A percentile compares a stretch with the other conserved stretches of the same genome.
phyloP scores from a whole-genome alignment of 2,329 filamentous ascomycete species.

The Epichloe sylvatica region DNA sequence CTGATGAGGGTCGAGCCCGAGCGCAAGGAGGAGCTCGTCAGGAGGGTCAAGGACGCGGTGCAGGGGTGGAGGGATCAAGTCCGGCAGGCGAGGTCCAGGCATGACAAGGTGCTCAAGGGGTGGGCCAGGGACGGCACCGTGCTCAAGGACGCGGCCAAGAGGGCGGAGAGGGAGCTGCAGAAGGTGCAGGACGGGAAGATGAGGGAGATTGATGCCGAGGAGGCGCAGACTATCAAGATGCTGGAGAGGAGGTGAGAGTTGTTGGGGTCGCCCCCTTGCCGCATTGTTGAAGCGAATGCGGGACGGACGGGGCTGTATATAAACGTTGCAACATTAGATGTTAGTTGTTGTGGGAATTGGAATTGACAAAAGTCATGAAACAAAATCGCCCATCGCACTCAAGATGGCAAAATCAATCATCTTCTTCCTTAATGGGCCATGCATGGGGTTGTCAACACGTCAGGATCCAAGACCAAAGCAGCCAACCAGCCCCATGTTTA shows the following conservation, averaged over 20 bases:
- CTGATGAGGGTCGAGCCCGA: constrained; percentile 39
- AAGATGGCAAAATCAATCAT: no score
- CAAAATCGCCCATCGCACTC: no score
- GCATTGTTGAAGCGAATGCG: background rate
- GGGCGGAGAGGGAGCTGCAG: constrained; percentile 33
- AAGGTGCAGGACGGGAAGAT: constrained; percentile 40
- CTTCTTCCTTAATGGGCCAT: no score
- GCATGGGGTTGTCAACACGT: no score
- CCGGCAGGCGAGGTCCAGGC: constrained; percentile 30
- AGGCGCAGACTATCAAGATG: constrained; percentile 34
- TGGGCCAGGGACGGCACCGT: constrained; percentile 33
- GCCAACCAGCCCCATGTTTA: no score
- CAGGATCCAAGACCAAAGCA: no score
- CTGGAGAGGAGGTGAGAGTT: constrained; percentile 15
- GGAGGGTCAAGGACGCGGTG: constrained; percentile 30
- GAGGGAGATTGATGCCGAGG: constrained; percentile 33
- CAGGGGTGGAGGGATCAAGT: constrained; percentile 38
- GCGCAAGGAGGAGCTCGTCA: constrained; percentile 31
- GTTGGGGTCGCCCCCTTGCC: no score
- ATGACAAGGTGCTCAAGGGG: constrained; percentile 34
- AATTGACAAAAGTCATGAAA: no score
- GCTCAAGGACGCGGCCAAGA: constrained; percentile 33
- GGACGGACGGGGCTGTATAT: no score
- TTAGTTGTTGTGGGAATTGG: no score
- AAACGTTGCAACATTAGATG: no score